Conservation (phyloP, 2,329 filamentous ascomycete genomes). For the Colletotrichum australisinense region DNA sequence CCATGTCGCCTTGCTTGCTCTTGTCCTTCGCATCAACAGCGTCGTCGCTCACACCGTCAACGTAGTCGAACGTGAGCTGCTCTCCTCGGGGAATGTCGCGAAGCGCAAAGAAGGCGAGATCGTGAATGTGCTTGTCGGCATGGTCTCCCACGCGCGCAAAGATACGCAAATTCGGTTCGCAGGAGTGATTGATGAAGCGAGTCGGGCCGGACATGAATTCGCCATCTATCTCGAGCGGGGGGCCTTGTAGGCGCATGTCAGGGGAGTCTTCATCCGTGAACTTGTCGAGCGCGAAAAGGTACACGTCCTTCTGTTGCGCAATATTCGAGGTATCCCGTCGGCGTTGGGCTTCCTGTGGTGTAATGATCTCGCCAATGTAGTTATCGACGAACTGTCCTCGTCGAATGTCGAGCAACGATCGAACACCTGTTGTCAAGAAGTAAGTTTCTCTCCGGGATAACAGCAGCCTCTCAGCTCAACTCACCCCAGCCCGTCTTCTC, state of each 20-base stretch:
- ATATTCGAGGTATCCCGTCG: slow-evolving; percentile 69
- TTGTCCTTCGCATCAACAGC: slow-evolving; percentile 62
- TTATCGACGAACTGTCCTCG: slow-evolving; percentile 83
- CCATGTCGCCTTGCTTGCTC: slow-evolving; percentile 63
- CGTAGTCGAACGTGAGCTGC: slow-evolving; percentile 85
- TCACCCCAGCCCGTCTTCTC: slow-evolving; percentile 79
- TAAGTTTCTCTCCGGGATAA: background rate
- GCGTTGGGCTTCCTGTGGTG: slow-evolving; percentile 70
- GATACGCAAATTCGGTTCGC: slow-evolving; percentile 81
- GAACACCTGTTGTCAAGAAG: slow-evolving; percentile 61
- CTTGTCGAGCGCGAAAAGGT: slow-evolving; percentile 86
- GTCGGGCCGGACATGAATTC: slow-evolving; percentile 83
- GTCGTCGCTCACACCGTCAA: slow-evolving; percentile 69
- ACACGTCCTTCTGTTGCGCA: slow-evolving; percentile 76
- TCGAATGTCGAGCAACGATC: slow-evolving; percentile 71
- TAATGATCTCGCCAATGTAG: slow-evolving; percentile 80
- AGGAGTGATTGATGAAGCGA: slow-evolving; percentile 86
- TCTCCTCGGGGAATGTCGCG: slow-evolving; percentile 72
- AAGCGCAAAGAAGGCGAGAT: slow-evolving; percentile 81
- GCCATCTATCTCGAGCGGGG: slow-evolving; percentile 73
- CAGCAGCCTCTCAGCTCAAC: slow-evolving; percentile 34
- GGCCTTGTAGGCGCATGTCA: slow-evolving; percentile 65
- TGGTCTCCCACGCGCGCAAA: slow-evolving; percentile 85
- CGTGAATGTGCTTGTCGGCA: slow-evolving; percentile 79
- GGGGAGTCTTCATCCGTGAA: slow-evolving; percentile 70